Conservation (phyloP, 176 grass and related monocot genomes). For the Hsuehochloa calcarea region DNA sequence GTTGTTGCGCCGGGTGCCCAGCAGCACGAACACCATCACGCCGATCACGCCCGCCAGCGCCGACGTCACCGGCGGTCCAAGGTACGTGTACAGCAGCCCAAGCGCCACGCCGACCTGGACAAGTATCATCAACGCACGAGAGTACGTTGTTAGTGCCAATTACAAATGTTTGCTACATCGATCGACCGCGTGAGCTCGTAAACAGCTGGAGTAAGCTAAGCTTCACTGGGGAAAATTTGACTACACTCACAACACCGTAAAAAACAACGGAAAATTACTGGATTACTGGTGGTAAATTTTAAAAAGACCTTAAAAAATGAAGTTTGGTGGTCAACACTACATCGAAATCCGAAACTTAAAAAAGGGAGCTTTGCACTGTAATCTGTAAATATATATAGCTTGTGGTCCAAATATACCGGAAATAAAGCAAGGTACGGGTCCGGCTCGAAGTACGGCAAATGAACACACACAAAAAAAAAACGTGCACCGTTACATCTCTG, state of each 20-base stretch:
- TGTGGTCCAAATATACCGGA: too few species aligned
- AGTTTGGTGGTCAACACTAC: not conserved
- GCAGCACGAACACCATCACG: conserved; percentile 66
- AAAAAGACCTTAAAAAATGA: not conserved
- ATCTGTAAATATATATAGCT: not conserved
- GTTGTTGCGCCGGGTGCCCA: conserved; percentile 82
- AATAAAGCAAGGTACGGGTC: not conserved
- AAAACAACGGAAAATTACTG: not conserved
- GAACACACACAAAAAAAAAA: not conserved
- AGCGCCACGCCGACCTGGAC: conserved; percentile 62
- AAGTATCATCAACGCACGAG: not conserved
- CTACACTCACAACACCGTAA: too few species aligned
- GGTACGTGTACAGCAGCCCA: conserved; percentile 66
- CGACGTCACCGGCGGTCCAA: conserved; percentile 73
- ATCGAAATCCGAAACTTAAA: not conserved
- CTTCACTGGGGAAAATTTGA: too few species aligned
- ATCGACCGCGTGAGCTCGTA: too few species aligned
- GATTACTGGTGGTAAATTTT: not conserved
- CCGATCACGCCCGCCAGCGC: conserved; percentile 55
- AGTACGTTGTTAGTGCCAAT: too few species aligned
- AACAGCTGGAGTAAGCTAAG: too few species aligned
- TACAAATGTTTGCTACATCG: too few species aligned
- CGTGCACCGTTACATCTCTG: not conserved
- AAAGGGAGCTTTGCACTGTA: not conserved
- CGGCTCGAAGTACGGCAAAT: not conserved